Evolutionary conservation across 2,329 filamentous ascomycete genomes (phyloP).

Genomic region (Cordyceps tenuipes): DNA sequence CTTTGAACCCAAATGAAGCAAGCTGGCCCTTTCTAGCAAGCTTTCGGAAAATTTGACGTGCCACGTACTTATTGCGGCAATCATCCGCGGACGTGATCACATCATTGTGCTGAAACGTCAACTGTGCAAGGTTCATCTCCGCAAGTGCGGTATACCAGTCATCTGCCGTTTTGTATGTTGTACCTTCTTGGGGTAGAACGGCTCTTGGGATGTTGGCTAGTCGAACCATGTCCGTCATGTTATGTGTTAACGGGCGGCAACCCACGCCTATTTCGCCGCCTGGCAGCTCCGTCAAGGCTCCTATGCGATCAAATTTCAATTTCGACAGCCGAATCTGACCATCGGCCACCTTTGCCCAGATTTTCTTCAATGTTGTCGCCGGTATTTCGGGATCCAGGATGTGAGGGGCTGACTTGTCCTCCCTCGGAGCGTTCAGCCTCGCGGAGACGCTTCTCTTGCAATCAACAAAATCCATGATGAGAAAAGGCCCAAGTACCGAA

Average conservation of each 20-base stretch:
- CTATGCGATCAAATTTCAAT: too few species aligned
- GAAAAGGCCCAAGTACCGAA: too few species aligned
- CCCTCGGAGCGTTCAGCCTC: too few species aligned
- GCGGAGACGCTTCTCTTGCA: too few species aligned
- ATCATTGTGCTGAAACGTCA: constrained; percentile 29
- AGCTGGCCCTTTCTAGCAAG: constrained; percentile 18
- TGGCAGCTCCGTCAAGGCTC: too few species aligned
- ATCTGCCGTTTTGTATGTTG: constrained; percentile 21
- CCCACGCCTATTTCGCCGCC: too few species aligned
- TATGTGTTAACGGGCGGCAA: constrained; percentile 29
- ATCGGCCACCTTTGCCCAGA: too few species aligned
- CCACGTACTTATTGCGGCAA: constrained; percentile 20
- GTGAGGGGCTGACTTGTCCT: too few species aligned
- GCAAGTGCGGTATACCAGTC: constrained; percentile 30
- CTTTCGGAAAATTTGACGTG: constrained; percentile 24
- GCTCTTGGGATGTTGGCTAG: constrained; percentile 18
- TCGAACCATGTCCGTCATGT: constrained; percentile 32
- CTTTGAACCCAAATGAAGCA: constrained; percentile 17
- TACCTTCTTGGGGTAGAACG: constrained; percentile 15
- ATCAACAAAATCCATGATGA: too few species aligned
- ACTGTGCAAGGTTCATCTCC: constrained; percentile 27
- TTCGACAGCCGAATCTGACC: too few species aligned
- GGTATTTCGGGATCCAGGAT: too few species aligned
- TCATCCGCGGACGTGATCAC: constrained; percentile 20
- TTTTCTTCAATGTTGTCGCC: too few species aligned